A percentile compares a stretch with the other conserved stretches of the same genome.
These are phyloP conservation scores for Grigorovia humatica DNA, from an alignment of 805 yeast species.

Conservation along the genomic window DNA sequence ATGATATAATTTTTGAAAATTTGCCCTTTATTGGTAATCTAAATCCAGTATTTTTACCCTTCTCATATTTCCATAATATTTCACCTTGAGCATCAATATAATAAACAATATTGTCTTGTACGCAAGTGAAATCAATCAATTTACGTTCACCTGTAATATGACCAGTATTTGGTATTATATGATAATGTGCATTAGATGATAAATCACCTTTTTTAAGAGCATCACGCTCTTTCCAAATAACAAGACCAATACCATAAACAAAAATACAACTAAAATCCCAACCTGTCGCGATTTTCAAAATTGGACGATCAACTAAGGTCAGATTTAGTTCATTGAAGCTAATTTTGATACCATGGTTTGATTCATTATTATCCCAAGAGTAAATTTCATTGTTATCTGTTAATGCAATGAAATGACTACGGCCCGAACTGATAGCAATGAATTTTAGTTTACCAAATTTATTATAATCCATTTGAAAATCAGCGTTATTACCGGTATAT, in stretches of 20 bases:
- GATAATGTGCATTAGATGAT: constrained; percentile 32
- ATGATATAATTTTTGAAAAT: constrained; percentile 45
- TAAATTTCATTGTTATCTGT: constrained; percentile 40
- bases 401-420: constrained; percentile 54
- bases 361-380: constrained; percentile 48
- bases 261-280: constrained; percentile 52
- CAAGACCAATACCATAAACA: constrained; percentile 41
- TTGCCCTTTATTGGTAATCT: constrained; percentile 19
- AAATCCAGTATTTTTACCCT: constrained; percentile 10
- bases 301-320: constrained; percentile 18
- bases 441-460: constrained; percentile 27
- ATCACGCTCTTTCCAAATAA: constrained; percentile 42
- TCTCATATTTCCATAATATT: constrained; percentile 28
- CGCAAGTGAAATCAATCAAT: constrained; percentile 47
- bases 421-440: constrained; percentile 47
- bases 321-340: constrained; percentile 24
- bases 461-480: constrained; percentile 10
- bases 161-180: constrained; percentile 34
- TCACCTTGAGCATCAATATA: constrained; percentile 39
- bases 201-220: constrained; percentile 22
- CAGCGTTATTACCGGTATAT: constrained; percentile 4
- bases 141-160: constrained; percentile 25
- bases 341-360: constrained; percentile 36
- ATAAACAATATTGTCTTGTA: constrained; percentile 36
- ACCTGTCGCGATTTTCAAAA: constrained; percentile 48